phyloP scores from a whole-genome alignment of 2,329 filamentous ascomycete species.

The Penicillium sp. region DNA sequence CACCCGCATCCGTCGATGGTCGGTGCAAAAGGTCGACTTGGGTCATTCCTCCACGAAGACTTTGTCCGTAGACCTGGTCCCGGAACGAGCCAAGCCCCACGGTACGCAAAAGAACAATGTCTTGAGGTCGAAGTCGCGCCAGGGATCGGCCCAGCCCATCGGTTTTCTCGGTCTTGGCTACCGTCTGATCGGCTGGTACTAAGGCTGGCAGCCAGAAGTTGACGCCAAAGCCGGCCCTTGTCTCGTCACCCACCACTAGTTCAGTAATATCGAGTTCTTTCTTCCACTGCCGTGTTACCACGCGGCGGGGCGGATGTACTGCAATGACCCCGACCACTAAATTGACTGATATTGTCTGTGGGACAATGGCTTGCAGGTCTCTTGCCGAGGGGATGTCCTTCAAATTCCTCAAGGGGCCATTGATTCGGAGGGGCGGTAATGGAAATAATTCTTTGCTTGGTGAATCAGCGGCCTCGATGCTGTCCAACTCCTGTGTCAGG shows the following conservation, averaged over 20 bases:
- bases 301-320: constrained; percentile 64
- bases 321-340: constrained; percentile 78
- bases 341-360: constrained; percentile 79
- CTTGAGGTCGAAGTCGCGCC: constrained; percentile 61
- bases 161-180: constrained; percentile 15
- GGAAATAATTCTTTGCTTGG: constrained; percentile 9
- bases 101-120: constrained; percentile 77
- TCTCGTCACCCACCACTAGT: constrained; percentile 81
- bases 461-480: constrained; percentile 9
- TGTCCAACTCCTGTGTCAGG: constrained; percentile 26
- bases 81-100: constrained; percentile 75
- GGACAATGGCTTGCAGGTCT: constrained; percentile 66
- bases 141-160: constrained; percentile 42
- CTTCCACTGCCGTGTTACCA: constrained; percentile 60
- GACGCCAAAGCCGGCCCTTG: constrained; percentile 73
- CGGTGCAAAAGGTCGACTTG: constrained; percentile 67
- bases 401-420: constrained; percentile 60
- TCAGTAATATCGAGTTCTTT: constrained; percentile 67
- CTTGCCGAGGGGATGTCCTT: constrained; percentile 67
- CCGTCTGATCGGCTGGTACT: constrained; percentile 31
- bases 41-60: constrained; percentile 69
- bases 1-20: constrained; percentile 52
- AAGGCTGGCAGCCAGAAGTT: constrained; percentile 72
- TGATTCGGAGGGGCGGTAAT: constrained; percentile 30
- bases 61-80: constrained; percentile 80